A percentile compares a stretch with the other conserved stretches of the same genome.
Conservation (phyloP, 2,329 filamentous ascomycete species). For the Elsinoe fawcettii region DNA sequence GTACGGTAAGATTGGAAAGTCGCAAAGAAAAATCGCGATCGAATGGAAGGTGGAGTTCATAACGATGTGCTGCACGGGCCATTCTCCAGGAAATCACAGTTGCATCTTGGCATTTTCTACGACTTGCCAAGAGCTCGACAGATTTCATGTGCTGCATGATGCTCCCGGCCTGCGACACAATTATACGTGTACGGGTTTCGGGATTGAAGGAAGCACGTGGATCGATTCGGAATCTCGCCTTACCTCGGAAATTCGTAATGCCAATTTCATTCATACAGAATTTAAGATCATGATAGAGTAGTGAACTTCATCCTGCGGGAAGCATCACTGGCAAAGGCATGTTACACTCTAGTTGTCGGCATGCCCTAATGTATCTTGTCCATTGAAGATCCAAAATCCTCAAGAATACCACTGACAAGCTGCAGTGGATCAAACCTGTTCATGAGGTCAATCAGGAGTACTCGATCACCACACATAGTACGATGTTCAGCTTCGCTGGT, state of each 20-base stretch:
- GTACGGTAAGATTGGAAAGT: too few relatives aligned
- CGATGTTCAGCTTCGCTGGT: too few relatives aligned
- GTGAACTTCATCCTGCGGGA: not conserved
- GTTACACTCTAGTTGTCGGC: not conserved
- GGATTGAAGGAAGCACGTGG: not conserved
- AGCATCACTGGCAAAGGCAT: not conserved
- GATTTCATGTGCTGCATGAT: not conserved
- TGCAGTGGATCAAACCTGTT: not conserved
- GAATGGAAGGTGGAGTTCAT: not conserved
- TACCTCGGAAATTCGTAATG: not conserved
- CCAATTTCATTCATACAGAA: not conserved
- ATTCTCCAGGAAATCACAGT: not conserved
- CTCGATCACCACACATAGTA: too few relatives aligned
- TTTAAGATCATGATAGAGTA: not conserved
- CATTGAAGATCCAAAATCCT: not conserved
- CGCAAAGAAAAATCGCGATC: not conserved
- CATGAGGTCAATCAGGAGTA: not conserved
- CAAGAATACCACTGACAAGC: not conserved
- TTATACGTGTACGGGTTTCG: not conserved
- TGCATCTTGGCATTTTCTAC: not conserved
- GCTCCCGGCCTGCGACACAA: not conserved
- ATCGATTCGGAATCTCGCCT: not conserved
- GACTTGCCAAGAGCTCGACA: not conserved
- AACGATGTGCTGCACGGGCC: not conserved
- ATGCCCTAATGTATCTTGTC: not conserved